A percentile compares a stretch with the other conserved stretches of the same genome.
These are phyloP conservation scores for Sporobolomyces pararoseus DNA, from an alignment of 768 basidiomycete species.

Conservation along the genomic window DNA sequence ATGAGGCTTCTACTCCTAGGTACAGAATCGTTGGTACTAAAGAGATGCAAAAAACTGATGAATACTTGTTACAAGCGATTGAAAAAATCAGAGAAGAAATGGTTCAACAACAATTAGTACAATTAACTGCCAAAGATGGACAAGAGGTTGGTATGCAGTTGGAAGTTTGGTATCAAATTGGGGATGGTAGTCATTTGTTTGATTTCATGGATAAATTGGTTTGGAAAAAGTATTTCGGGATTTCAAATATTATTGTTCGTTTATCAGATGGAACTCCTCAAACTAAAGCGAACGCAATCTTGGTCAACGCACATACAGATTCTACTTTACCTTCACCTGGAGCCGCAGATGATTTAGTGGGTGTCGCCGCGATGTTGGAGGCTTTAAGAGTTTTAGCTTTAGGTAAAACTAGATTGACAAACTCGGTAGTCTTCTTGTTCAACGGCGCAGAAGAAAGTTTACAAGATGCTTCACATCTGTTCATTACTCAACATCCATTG, in stretches of 20 bases:
- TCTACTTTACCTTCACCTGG: slow-evolving; percentile 79
- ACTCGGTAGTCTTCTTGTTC: slow-evolving; percentile 82
- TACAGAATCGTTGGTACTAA: slow-evolving; percentile 85
- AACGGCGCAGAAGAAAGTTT: slow-evolving; percentile 92
- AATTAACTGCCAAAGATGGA: no score
- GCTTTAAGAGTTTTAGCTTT: slow-evolving; percentile 67
- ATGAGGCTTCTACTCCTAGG: slow-evolving; percentile 62
- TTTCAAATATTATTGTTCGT: slow-evolving; percentile 85
- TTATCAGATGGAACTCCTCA: slow-evolving; percentile 70
- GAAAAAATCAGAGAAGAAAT: slow-evolving; percentile 62
- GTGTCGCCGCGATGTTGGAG: slow-evolving; percentile 89
- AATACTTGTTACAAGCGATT: slow-evolving; percentile 71
- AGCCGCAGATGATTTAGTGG: slow-evolving; percentile 80
- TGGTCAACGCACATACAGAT: slow-evolving; percentile 86
- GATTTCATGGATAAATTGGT: slow-evolving; percentile 62
- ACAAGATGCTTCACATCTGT: slow-evolving; percentile 91
- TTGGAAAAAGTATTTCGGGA: slow-evolving; percentile 60
- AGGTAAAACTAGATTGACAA: slow-evolving; percentile 65
- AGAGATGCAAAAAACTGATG: slow-evolving; percentile 79
- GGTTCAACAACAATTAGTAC: slow-evolving; percentile 51
- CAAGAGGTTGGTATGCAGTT: slow-evolving; percentile 60
- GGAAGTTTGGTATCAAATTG: slow-evolving; percentile 66
- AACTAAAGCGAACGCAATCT: slow-evolving; percentile 70
- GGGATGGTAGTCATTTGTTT: slow-evolving; percentile 56
- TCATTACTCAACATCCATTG: slow-evolving; percentile 73